Evolutionary conservation across 2,329 filamentous ascomycete genomes (phyloP).

Genomic region (Pseudopithomyces chartarum): DNA sequence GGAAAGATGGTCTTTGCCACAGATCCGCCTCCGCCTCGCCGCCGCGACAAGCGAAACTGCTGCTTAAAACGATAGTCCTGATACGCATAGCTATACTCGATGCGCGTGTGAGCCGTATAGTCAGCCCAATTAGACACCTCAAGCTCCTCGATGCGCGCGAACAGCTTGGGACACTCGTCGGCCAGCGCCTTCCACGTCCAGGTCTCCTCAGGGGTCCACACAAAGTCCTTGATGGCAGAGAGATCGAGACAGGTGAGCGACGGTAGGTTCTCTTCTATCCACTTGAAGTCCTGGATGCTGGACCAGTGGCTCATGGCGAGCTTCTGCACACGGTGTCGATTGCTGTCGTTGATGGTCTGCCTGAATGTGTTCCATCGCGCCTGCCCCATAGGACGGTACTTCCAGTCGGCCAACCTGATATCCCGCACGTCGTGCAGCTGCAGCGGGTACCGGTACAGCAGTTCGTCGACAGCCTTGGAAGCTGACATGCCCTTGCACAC

Average conservation of each 20-base stretch:
- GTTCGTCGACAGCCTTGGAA: slow-evolving; percentile 35
- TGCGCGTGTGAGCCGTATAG: slow-evolving; percentile 41
- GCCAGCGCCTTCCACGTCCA: slow-evolving; percentile 45
- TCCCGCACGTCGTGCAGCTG: slow-evolving; percentile 36
- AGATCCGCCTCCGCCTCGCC: slow-evolving; percentile 38
- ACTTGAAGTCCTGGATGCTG: slow-evolving; percentile 42
- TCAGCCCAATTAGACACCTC: slow-evolving; percentile 46
- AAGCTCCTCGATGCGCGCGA: slow-evolving; percentile 38
- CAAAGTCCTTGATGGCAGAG: slow-evolving; percentile 44
- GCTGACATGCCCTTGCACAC: slow-evolving; percentile 37
- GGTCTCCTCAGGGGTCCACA: slow-evolving; percentile 43
- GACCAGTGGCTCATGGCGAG: slow-evolving; percentile 44
- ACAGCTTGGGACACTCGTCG: slow-evolving; percentile 36
- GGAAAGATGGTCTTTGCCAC: slow-evolving; percentile 41
- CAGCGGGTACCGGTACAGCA: slow-evolving; percentile 41
- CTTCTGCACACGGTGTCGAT: slow-evolving; percentile 38
- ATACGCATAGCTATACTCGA: slow-evolving; percentile 45
- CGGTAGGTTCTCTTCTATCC: slow-evolving; percentile 45
- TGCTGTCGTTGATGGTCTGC: slow-evolving; percentile 37
- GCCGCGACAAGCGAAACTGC: slow-evolving; percentile 40
- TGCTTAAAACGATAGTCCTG: slow-evolving; percentile 44
- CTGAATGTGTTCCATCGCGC: slow-evolving; percentile 38
- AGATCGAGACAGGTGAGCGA: slow-evolving; percentile 38
- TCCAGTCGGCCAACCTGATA: slow-evolving; percentile 40
- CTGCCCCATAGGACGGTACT: slow-evolving; percentile 32